Percentiles rank a stretch among this genome's conserved stretches.
Evolutionary conservation across 2,329 filamentous ascomycete genomes (phyloP).

Genomic region (Pezicula neosporulosa): DNA sequence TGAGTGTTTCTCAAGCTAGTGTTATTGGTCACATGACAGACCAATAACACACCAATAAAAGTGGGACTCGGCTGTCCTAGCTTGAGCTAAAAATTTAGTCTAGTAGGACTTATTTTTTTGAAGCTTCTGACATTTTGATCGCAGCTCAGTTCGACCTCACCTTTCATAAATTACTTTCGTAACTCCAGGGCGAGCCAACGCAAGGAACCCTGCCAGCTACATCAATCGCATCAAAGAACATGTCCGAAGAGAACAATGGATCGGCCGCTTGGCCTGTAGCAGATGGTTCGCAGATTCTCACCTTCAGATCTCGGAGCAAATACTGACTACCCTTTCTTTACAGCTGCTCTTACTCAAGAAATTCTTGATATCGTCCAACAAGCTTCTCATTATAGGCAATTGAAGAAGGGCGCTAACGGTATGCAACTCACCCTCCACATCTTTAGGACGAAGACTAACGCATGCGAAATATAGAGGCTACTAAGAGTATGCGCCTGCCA

Average conservation of each 20-base stretch:
- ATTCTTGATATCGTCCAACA: constrained; percentile 76
- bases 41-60: no score
- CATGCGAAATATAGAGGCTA: no score
- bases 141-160: no score
- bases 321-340: not conserved
- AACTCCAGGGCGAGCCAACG: constrained; percentile 54
- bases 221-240: not conserved
- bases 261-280: constrained; percentile 64
- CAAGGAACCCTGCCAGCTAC: constrained; percentile 51
- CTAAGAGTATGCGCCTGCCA: constrained; percentile 52
- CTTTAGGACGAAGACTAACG: no score
- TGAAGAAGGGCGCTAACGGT: constrained; percentile 90
- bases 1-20: constrained; percentile 5
- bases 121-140: no score
- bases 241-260: constrained; percentile 19
- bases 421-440: no score
- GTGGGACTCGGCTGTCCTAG: no score
- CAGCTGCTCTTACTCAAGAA: constrained; percentile 62
- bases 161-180: not conserved
- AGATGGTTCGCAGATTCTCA: constrained; percentile 62
- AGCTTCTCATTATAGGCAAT: constrained; percentile 59
- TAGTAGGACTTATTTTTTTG: no score
- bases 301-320: constrained; percentile 45
- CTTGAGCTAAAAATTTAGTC: no score
- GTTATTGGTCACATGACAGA: not conserved